Base-by-base conservation (phyloP, 192 early-diverging fungal genomes). In the Umbelopsis ramanniana region DNA sequence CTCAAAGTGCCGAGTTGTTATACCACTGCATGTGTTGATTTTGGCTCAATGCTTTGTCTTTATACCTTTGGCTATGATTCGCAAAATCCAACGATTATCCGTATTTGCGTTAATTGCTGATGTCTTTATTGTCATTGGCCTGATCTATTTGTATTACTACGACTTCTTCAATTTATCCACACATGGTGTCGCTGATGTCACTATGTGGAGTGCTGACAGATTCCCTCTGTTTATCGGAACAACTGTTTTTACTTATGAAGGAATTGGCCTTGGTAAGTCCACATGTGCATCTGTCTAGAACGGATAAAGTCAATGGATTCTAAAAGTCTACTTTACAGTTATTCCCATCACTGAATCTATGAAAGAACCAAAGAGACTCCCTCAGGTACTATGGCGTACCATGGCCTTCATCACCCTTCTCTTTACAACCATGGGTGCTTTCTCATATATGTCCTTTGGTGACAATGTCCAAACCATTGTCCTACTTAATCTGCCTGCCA, bases 161-260 rank as follows among this genome's bases (percentile, higher is more conserved):
- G 92, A 94, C 70, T 75, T 97, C 54, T 83, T 82, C 73, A 84
- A 79, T 35, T 72, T 97, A 57, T 71, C 81, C 50, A 84, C 78
- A 10, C 70, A 72, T 46, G 92, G 93, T 6, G 73, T 88, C 26
- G 89, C 90, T 22, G 81, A 89, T 21, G 83, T 95, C 5, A 82
- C 89, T 67, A 19, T 63, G 15, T 71, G 79, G 72, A 97, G 95
- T 84, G 77, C 85, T 37, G 81, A 91, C 72, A 84, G 84, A 69
- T 96, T 95, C 80, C 87, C 94, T 15, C 82, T 96, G 50, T 94
- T 97, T 73, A 88, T 97, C 54, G 96, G 96, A 48, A 97, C 96
- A 6, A 94, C 95, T 23, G 91, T 96, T 53, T 97, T 94, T 79
- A 91, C 94, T 6, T 97, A 92, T 77, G 96, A 97, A 79, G 96